phyloP scores from a whole-genome alignment of 306 rosid genomes.

The Vicia sativa region DNA sequence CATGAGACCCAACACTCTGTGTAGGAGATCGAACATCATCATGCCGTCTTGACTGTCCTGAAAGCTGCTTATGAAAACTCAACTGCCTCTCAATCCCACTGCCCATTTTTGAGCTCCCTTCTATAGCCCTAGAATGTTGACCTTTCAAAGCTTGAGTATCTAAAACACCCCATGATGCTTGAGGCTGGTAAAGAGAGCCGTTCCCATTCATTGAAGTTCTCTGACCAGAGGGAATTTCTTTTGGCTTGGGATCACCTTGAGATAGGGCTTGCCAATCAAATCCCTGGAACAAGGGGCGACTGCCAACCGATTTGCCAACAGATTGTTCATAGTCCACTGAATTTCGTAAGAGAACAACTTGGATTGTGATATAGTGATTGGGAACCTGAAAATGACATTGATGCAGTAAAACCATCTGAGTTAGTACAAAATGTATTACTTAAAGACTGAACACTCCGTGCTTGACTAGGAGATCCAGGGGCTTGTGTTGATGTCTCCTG shows the following conservation, averaged over 20 bases:
- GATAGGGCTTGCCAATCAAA: constrained; percentile 91
- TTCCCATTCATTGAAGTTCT: constrained; percentile 61
- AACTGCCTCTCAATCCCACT: constrained; percentile 80
- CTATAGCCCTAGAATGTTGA: constrained; percentile 63
- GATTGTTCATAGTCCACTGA: constrained; percentile 90
- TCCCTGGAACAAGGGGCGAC: constrained; percentile 93
- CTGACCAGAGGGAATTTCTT: constrained; percentile 70
- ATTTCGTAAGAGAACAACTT: constrained; percentile 87
- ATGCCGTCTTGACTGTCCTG: constrained; percentile 72
- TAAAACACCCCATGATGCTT: constrained; percentile 58
- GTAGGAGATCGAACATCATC: constrained; percentile 84
- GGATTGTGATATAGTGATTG: constrained; percentile 94
- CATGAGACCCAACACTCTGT: constrained; percentile 89
- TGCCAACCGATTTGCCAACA: constrained; percentile 87
- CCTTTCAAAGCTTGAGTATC: constrained; percentile 71
- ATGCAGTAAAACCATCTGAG: constrained; percentile 93
- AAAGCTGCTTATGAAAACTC: constrained; percentile 80
- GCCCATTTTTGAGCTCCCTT: constrained; percentile 73
- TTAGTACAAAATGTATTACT: constrained; percentile 69
- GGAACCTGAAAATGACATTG: constrained; percentile 93
- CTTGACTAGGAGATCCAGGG: constrained; percentile 89
- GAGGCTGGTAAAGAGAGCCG: constrained; percentile 68
- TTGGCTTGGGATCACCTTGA: constrained; percentile 73
- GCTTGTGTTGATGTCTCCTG: constrained; percentile 48
- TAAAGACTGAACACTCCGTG: constrained; percentile 82